Base-by-base conservation (phyloP, 208 protist species). In the Leishmania braziliensis region DNA sequence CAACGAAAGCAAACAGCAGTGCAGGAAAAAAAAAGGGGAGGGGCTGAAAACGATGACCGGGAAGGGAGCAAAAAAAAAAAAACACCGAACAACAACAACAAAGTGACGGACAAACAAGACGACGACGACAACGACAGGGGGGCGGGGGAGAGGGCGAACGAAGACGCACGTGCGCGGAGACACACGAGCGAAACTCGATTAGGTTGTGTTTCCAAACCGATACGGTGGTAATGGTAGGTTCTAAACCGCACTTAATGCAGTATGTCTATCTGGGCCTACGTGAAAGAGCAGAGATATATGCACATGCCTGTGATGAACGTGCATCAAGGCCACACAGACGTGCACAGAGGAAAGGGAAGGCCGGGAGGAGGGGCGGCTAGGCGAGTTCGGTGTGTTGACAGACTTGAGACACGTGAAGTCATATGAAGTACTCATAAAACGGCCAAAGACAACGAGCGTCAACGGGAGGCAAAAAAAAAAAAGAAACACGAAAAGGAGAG, bases 1-100 rank as follows among this genome's bases (percentile, higher is more conserved):
- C 12, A 39, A 29, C 3, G 26, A 5, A 43, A 8, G 9, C 62
- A 26, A 33, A 18, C 58, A 63, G 29, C 29, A 39, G 62, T 14
- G 5, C 5, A 39, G 9, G 29, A 68, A 39, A 43, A 46, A 6
- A 46, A 46, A 46, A 9, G 43, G 39, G 39, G 39, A 43, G 39
- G 20, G 62, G 62, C 62, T 0, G 62, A 36, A 20, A 56, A 18
- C 14, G 14, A 56, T 18, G 53, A 18, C 53, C 16, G 16, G 16
- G 16, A 56, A 56, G 53, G 12, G 62, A 39, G 29, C 12, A 0
- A 48, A 80, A 29, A 58, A 51, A 50, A 26, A 48, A 62, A 56
- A 77, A 53, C 18, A 16, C 29, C 69, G 50, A 46, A 84, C 23
- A 81, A 77, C 78, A 78, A 81, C 43, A 76, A 83, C n/a, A 58